Evolutionary conservation across 352 stramenopile genomes (phyloP).

Genomic region (Pythium apleroticum): DNA sequence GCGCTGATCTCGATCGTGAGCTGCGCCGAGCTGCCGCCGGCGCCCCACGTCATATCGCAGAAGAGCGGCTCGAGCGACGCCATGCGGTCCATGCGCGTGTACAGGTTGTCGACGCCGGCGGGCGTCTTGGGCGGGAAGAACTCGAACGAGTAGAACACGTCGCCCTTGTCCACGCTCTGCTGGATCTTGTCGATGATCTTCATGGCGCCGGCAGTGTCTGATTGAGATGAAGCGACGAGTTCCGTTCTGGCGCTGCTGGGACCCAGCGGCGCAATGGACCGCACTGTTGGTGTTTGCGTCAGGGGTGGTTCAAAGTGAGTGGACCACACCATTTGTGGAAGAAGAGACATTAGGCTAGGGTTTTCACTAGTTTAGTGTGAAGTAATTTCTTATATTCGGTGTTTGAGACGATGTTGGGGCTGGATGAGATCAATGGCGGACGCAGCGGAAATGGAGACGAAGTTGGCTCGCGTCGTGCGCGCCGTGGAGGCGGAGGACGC

Average conservation of each 20-base stretch:
- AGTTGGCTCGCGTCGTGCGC: conserved; percentile 1
- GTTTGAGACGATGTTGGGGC: not conserved
- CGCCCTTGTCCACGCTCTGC: conserved; percentile 45
- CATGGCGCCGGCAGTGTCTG: conserved; percentile 32
- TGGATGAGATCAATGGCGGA: not conserved
- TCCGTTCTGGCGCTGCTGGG: not conserved
- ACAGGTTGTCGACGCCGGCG: conserved; percentile 96
- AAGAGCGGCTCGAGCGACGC: conserved; percentile 94
- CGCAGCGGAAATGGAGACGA: conserved; percentile 6
- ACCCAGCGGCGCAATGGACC: not conserved
- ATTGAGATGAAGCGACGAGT: not conserved
- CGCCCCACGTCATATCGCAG: conserved; percentile 99
- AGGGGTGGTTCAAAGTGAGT: conserved; percentile 26
- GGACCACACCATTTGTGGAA: conserved; percentile 13
- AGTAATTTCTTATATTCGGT: conserved; percentile 11
- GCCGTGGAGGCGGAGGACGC: conserved; percentile 4
- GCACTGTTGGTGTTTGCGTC: conserved; percentile 2
- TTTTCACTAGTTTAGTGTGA: conserved; percentile 18
- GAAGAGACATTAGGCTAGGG: not conserved
- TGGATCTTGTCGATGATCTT: conserved; percentile 89
- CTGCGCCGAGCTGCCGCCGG: conserved; percentile 94
- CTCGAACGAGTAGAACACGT: conserved; percentile 97
- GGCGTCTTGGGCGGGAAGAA: conserved; percentile 98
- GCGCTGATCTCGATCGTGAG: conserved; percentile 95
- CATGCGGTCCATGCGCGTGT: conserved; percentile 97